Conservation (phyloP, 208 protist species). For the Trypanosoma platydactyli region DNA sequence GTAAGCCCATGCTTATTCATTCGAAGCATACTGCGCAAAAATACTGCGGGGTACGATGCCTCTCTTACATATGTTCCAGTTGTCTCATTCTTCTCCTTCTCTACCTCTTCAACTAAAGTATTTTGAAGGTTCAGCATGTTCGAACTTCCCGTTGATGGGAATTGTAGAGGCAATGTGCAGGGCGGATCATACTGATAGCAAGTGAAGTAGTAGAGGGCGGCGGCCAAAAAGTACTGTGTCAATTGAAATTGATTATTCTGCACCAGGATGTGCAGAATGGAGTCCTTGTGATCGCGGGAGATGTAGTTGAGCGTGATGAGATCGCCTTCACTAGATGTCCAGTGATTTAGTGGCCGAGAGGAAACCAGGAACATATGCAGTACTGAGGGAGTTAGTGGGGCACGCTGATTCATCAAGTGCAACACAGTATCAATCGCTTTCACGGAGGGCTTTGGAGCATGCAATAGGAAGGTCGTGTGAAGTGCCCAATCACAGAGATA, state of each 20-base stretch:
- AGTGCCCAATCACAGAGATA: conserved; percentile 73
- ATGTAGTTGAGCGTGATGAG: conserved; percentile 38
- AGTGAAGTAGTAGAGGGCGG: conserved; percentile 57
- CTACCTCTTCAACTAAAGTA: conserved; percentile 3
- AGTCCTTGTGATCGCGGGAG: conserved; percentile 52
- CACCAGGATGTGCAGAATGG: conserved; percentile 76
- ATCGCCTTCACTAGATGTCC: conserved; percentile 27
- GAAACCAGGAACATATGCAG: conserved; percentile 72
- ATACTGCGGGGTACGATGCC: conserved; percentile 33
- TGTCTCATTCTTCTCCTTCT: conserved; percentile 1
- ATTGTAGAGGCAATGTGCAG: conserved; percentile 38
- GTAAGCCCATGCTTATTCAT: conserved; percentile 72
- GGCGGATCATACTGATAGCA: conserved; percentile 48
- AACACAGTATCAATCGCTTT: conserved; percentile 60
- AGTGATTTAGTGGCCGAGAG: conserved; percentile 31
- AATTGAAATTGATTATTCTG: conserved; percentile 78
- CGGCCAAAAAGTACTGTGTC: conserved; percentile 73
- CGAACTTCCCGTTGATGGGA: conserved; percentile 30
- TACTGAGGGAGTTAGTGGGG: conserved; percentile 58
- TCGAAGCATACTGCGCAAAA: conserved; percentile 69
- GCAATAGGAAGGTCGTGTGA: conserved; percentile 60
- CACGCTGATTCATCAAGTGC: conserved; percentile 63
- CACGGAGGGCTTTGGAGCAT: conserved; percentile 61
- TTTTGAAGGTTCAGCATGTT: background rate
- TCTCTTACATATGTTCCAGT: conserved; percentile 13